Base-by-base conservation (phyloP, 2,329 filamentous ascomycete genomes). In the Trichoderma hamatum region DNA sequence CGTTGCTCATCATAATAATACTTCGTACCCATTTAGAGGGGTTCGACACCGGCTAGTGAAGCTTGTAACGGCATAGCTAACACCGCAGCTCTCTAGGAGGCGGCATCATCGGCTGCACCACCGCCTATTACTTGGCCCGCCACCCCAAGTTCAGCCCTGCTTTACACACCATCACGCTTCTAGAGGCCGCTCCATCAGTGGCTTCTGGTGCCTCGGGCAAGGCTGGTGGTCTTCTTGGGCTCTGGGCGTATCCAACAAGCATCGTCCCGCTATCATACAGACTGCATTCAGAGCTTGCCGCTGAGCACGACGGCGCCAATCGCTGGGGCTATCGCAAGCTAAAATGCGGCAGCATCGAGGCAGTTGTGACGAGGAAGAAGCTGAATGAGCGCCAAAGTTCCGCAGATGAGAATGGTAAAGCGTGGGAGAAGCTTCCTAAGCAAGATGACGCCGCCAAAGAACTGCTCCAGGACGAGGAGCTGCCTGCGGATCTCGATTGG, bases 201-300 rank as follows among this genome's bases (percentile, higher is more conserved):
- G 96, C 96, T 7, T 89, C 93, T n/a, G 95, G 92, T 28, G 95
- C 96, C 46, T 97, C 94, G 10, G 96, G 96, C 51, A 98, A 97
- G 81, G 95, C 96, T 0, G 96, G 96, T 19, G 96, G 96, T 1
- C 84, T 99, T 5, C 85, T 99, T 26, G 96, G 90, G 1, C 84
- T 94, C 19, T 98, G 95, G 94, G 96, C 95, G 0, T 97, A 97
- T 76, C 96, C 96, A 0, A 84, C 84, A 69, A 90, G 88, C 74
- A 88, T 98, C 49, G 95, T 97, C 0, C 92, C 92, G 0, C 83
- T 98, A 52, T 96, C 92, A 69, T 98, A 94, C 80, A 86, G 85
- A 59, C 84, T 98, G 19, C 96, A 98, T 76, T 87, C 88, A 39
- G 89, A 97, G 75, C 84, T 99, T 14, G 92, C 95, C n/a, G 86